Conservation (phyloP, 768 basidiomycete genomes). For the Pulveroboletus sp. region DNA sequence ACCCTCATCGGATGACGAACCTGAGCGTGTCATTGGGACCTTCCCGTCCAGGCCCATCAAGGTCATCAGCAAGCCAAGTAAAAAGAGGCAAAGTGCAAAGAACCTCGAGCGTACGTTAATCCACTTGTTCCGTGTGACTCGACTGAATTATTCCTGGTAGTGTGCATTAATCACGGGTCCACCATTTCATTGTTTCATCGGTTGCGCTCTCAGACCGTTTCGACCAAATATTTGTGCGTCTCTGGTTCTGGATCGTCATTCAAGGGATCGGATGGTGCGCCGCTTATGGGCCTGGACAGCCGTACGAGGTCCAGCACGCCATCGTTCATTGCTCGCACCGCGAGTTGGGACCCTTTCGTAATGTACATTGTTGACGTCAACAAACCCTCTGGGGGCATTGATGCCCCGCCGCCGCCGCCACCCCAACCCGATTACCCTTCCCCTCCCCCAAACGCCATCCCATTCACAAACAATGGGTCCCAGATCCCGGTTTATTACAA, state of each 20-base stretch:
- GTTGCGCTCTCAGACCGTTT: slow-evolving; percentile 92
- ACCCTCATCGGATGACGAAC: slow-evolving; percentile 73
- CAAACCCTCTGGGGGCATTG: slow-evolving; percentile 74
- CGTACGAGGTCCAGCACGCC: slow-evolving; percentile 70
- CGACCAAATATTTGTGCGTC: slow-evolving; percentile 93
- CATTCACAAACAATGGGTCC: slow-evolving; percentile 78
- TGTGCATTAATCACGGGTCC: slow-evolving; percentile 94
- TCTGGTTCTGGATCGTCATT: slow-evolving; percentile 91
- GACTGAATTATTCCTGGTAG: slow-evolving; percentile 39
- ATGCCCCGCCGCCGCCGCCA: slow-evolving; percentile 76
- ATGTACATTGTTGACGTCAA: slow-evolving; percentile 97
- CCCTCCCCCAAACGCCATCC: slow-evolving; percentile 86
- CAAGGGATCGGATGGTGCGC: slow-evolving; percentile 89
- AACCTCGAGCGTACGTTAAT: slow-evolving; percentile 79
- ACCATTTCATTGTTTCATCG: slow-evolving; percentile 96
- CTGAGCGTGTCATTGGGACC: slow-evolving; percentile 79
- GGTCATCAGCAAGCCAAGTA: slow-evolving; percentile 97
- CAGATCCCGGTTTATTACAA: slow-evolving; percentile 96
- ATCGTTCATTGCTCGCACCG: slow-evolving; percentile 86
- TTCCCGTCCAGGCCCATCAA: slow-evolving; percentile 96
- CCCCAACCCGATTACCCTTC: slow-evolving; percentile 89
- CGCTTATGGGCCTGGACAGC: slow-evolving; percentile 77
- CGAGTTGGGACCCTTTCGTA: slow-evolving; percentile 93
- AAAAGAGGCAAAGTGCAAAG: slow-evolving; percentile 93
- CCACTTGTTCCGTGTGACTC: slow-evolving; percentile 10